Percentiles rank a stretch among this genome's conserved stretches.
phyloP scores from a whole-genome alignment of 75 land plant species.

The Chamaecyparis obtusa region DNA sequence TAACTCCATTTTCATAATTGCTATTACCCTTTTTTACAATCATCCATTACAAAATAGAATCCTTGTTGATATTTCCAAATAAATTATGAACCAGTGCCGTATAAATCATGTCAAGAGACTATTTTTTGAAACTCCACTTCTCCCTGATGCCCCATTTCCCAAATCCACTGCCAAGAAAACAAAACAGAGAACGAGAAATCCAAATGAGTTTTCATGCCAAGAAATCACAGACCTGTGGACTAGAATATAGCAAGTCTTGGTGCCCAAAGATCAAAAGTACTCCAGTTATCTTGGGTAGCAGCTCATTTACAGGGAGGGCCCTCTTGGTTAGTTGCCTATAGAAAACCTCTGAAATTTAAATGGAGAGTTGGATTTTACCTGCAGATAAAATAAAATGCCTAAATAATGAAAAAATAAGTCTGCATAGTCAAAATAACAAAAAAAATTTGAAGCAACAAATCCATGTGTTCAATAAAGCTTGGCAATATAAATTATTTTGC shows the following conservation, averaged over 20 bases:
- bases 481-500: background rate
- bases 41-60: background rate
- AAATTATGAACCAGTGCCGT: background rate
- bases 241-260: background rate
- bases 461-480: background rate
- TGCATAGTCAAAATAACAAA: background rate
- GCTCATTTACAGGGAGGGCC: background rate
- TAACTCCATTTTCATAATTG: background rate
- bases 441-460: background rate
- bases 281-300: background rate
- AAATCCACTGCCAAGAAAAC: background rate
- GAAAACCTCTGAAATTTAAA: conserved; percentile 2
- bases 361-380: background rate
- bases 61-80: background rate
- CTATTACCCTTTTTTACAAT: background rate
- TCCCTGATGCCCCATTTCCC: background rate
- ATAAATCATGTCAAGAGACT: background rate
- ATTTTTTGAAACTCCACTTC: background rate
- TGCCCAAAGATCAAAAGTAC: background rate
- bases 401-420: background rate
- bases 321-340: conserved; percentile 3
- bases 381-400: conserved; percentile 3
- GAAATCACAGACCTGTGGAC: conserved; percentile 1
- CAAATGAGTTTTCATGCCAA: background rate
- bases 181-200: background rate